phyloP scores from a whole-genome alignment of 768 basidiomycete species.

The Tulasnella sp. region DNA sequence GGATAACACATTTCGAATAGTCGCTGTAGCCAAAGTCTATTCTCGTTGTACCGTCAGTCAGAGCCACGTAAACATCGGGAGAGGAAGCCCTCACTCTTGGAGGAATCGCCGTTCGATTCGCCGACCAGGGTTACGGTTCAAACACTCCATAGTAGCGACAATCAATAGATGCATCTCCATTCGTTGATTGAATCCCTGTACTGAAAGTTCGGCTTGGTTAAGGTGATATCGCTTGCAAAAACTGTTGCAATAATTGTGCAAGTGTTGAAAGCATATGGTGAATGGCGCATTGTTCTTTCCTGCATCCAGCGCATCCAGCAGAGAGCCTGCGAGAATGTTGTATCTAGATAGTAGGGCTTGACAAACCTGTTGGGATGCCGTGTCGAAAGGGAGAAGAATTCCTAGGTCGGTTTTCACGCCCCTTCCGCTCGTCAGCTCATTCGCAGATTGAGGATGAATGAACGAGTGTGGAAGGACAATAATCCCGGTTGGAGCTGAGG shows the following conservation, averaged over 20 bases:
- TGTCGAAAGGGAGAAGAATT: background rate
- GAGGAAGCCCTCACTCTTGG: background rate
- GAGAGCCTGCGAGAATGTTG: background rate
- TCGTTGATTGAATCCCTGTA: background rate
- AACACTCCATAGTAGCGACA: background rate
- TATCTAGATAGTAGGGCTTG: background rate
- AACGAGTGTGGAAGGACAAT: background rate
- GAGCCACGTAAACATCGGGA: background rate
- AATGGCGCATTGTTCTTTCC: background rate
- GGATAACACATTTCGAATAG: too few species aligned
- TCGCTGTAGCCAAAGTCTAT: too few species aligned
- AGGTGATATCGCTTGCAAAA: conserved; percentile 1
- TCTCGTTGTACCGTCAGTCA: background rate
- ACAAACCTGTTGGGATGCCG: background rate
- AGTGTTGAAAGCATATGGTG: background rate
- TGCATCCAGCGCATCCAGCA: background rate
- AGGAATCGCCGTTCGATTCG: background rate
- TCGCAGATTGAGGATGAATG: background rate
- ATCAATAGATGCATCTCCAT: background rate
- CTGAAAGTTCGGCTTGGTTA: background rate
- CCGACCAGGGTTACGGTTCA: background rate
- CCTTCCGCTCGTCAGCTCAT: background rate
- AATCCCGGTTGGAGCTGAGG: background rate
- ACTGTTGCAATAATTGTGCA: background rate
- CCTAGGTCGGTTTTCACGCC: background rate